Evolutionary conservation across 441 rosid species (phyloP).

Genomic region (Raphanus hybrid): DNA sequence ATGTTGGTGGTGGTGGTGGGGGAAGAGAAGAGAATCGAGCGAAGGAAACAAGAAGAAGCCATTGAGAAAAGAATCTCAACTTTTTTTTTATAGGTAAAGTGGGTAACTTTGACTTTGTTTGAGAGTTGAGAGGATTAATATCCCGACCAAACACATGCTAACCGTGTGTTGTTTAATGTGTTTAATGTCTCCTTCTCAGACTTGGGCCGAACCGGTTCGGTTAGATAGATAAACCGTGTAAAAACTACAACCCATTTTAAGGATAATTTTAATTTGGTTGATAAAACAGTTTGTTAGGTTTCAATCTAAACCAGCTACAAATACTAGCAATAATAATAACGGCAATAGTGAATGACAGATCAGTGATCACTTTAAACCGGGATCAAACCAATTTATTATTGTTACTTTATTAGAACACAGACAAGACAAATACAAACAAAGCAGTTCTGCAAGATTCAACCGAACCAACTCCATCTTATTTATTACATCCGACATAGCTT

Average conservation of each 20-base stretch:
- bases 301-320: not conserved
- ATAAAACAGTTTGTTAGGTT: not conserved
- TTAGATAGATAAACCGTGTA: not conserved
- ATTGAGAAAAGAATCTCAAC: constrained; percentile 1
- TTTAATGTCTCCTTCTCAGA: not conserved
- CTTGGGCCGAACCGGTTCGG: constrained; percentile 8
- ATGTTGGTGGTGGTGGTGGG: constrained; percentile 30
- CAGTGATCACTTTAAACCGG: not conserved
- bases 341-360: not conserved
- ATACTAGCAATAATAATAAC: too few species aligned
- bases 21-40: constrained; percentile 37
- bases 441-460: not conserved
- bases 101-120: constrained; percentile 34
- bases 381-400: not conserved
- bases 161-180: too few species aligned
- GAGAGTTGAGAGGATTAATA: not conserved
- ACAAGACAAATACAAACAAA: not conserved
- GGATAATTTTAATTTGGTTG: not conserved
- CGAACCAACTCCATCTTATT: not conserved
- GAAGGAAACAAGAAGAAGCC: constrained; percentile 40
- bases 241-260: not conserved
- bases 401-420: not conserved
- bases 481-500: not conserved
- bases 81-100: constrained; percentile 26
- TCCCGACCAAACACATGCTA: constrained; percentile 21